phyloP scores from a whole-genome alignment of 2,329 filamentous ascomycete genomes.

The Mariannaea elegans region DNA sequence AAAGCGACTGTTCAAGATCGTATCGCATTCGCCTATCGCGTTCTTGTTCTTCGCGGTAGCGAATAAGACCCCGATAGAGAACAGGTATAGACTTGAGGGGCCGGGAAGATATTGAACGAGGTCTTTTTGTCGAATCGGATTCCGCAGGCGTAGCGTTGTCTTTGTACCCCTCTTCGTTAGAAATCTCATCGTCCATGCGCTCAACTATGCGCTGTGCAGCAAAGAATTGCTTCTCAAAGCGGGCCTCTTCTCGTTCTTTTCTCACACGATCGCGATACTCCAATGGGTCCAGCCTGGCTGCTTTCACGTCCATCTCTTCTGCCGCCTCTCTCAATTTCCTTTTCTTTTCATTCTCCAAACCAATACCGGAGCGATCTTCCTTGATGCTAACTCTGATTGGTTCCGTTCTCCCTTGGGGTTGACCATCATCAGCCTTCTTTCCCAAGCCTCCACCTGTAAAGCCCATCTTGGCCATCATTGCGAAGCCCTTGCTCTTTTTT shows the following conservation, averaged over 20 bases:
- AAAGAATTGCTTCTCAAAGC: slow-evolving; percentile 73
- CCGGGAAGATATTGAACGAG: slow-evolving; percentile 52
- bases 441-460: slow-evolving; percentile 85
- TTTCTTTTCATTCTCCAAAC: slow-evolving; percentile 84
- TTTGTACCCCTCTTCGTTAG: slow-evolving; percentile 1
- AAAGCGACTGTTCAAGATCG: slow-evolving; percentile 72
- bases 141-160: slow-evolving; percentile 32
- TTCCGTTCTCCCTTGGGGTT: slow-evolving; percentile 59
- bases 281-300: slow-evolving; percentile 69
- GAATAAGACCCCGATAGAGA: slow-evolving; percentile 80
- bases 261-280: slow-evolving; percentile 79
- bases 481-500: slow-evolving; percentile 82
- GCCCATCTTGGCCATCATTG: slow-evolving; percentile 97
- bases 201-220: slow-evolving; percentile 87
- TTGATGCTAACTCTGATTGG: slow-evolving; percentile 82
- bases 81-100: slow-evolving; percentile 76
- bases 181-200: slow-evolving; percentile 70
- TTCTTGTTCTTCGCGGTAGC: slow-evolving; percentile 74
- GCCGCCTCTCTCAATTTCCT: slow-evolving; percentile 74
- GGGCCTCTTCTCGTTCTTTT: slow-evolving; percentile 73
- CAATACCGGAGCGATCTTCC: slow-evolving; percentile 83
- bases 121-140: slow-evolving; percentile 39
- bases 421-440: slow-evolving; percentile 57
- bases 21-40: slow-evolving; percentile 71
- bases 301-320: slow-evolving; percentile 64